Base-by-base conservation (phyloP, 345 rosid genomes). In the Eutrema heterophyllum region DNA sequence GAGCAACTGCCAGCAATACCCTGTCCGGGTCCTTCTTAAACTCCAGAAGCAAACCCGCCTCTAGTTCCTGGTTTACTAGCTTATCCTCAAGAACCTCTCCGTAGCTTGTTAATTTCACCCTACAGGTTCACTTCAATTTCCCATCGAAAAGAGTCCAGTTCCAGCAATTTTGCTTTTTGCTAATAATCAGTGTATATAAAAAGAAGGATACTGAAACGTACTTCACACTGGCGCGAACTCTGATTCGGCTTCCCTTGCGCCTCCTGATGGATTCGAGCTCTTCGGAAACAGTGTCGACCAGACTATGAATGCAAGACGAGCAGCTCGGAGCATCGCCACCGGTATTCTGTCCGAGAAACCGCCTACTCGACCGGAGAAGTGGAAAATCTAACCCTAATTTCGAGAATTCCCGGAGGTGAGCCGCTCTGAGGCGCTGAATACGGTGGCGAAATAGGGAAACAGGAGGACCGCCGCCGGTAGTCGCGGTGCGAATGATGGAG, bases 11-110 rank as follows among this genome's bases (percentile, higher is more conserved):
- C 39, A 91, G 81, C 74, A 89, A 76, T 21, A 88, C 78, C 49
- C 91, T 89, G 4, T 88, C 99, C 0, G 92, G 30, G 41, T 94
- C 96, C 82, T 91, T 94, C 87, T 82, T 88, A 81, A 89, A 91
- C 84, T 94, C 99, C 78, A 94, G 80, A 80, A 91, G 85, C 61
- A 86, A 70, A 45, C 98, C 99, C 51, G 88, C 80, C 73, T 79
- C 79, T 41, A 94, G 49, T 6, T 82, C 81, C 66, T 57, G 86
- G 70, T 82, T 89, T 1, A 76, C 88, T 58, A 85, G 88, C 82
- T 88, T 89, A 77, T 87, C 88, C 58, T 82, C 85, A 11, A 88
- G 54, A 78, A 91, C 86, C 83, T 89, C 96, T 15, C 92, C 89
- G 39, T 81, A 71, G 67, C 89, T 81, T 24, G 89, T 84, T 66